Evolutionary conservation across 306 rosid genomes (phyloP), one percentile per base, ranked within the genome.

Genomic region (Malus sylvestris): DNA sequence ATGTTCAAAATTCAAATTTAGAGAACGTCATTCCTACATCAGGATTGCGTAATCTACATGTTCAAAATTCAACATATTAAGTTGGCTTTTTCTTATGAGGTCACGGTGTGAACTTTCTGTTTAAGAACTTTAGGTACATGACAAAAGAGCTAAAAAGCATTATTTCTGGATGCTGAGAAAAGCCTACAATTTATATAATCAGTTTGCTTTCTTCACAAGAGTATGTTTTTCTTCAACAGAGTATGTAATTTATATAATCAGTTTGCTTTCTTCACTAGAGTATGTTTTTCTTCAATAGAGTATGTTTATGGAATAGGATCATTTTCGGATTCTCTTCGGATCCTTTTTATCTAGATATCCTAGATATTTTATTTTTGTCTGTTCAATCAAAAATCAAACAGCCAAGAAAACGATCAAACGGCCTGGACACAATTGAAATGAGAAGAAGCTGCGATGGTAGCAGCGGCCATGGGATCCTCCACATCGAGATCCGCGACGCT

Each of bases 91-190:
- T 42, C 10, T 20, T 60, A 25, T 2, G 61, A 18, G 60, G 35
- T 45, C 18, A 59, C 3, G 59, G 69, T 44, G 77, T 44, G 78
- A 44, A 27, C 59, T 45, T 61, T 61, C 20, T 74, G 77, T 11
- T 18, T 44, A 11, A 27, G 77, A 22, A 68, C 14, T 19, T 18
- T 60, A 27, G 67, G 68, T 42, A 68, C 15, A 30, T 5, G 61
- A 65, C 78, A 74, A 74, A 61, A 62, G 22, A 74, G 32, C 23
- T 12, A 13, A 27, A 74, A 45, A 44, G 69, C 69, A 61, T 44
- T 60, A 10, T 44, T 32, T 19, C 77, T 19, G 69, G 69, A 59
- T 61, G 69, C 60, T 29, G 69, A 27, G 63, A 66, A 61, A 66
- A 61, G 69, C 59, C 70, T 25, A 33, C 20, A 61, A 27, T 42